Conservation (phyloP, 2,329 filamentous ascomycete genomes). For the Cladosporium oxysporum region DNA sequence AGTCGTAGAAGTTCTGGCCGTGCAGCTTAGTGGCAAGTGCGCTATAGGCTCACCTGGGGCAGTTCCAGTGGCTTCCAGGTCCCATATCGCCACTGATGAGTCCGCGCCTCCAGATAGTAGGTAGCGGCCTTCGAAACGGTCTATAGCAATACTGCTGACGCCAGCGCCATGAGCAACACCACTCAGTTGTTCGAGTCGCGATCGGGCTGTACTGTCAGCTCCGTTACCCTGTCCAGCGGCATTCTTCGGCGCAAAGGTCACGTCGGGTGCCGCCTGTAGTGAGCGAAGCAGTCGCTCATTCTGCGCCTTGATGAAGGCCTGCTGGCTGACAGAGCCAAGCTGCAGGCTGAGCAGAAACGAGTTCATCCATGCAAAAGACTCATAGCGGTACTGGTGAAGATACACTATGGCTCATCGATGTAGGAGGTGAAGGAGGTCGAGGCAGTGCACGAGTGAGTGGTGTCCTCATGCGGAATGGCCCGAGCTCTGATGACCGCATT, state of each 20-base stretch:
- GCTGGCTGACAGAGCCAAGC: constrained; percentile 65
- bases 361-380: constrained; percentile 58
- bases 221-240: not conserved
- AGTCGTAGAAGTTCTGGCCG: constrained; percentile 39
- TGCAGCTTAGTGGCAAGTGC: constrained; percentile 52
- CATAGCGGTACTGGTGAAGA: constrained; percentile 5
- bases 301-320: constrained; percentile 65
- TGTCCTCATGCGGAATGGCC: not conserved
- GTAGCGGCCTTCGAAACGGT: constrained; percentile 77
- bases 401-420: not conserved
- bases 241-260: constrained; percentile 5
- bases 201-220: constrained; percentile 17
- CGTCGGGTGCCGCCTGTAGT: constrained; percentile 63
- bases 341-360: constrained; percentile 74
- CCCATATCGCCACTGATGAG: constrained; percentile 82
- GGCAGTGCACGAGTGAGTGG: not conserved
- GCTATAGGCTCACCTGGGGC: constrained; percentile 9
- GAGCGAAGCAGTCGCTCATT: constrained; percentile 66
- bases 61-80: constrained; percentile 64
- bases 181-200: constrained; percentile 27
- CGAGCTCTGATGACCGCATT: constrained; percentile 13
- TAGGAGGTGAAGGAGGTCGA: not conserved
- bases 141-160: constrained; percentile 76
- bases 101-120: constrained; percentile 85
- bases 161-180: constrained; percentile 69